Evolutionary conservation across 2,329 filamentous ascomycete species (phyloP).

Genomic region (Ophiosphaerella narmari): DNA sequence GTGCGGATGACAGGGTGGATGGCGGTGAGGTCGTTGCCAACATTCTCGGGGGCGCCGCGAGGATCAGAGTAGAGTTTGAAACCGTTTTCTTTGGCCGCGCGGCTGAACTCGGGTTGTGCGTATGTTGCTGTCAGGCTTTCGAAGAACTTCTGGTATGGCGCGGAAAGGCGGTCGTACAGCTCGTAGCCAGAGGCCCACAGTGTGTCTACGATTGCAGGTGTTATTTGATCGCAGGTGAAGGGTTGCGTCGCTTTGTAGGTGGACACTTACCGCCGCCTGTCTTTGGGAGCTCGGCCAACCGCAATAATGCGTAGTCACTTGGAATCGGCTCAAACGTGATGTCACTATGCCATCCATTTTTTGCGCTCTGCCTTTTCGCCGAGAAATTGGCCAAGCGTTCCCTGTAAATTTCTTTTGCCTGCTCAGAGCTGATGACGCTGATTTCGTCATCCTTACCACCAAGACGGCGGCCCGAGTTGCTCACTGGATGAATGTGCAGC

Average conservation of each 20-base stretch:
- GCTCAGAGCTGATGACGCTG: slow-evolving; percentile 45
- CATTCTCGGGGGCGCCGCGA: slow-evolving; percentile 60
- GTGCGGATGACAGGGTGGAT: slow-evolving; percentile 63
- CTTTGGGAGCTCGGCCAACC: slow-evolving; percentile 42
- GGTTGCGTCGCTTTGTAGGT: background rate
- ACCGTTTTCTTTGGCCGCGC: slow-evolving; percentile 44
- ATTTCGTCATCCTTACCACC: slow-evolving; percentile 46
- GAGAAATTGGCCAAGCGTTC: slow-evolving; percentile 24
- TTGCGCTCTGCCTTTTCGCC: slow-evolving; percentile 52
- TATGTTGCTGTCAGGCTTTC: slow-evolving; percentile 54
- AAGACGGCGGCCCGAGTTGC: slow-evolving; percentile 52
- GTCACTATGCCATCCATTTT: slow-evolving; percentile 58
- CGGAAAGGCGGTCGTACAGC: slow-evolving; percentile 56
- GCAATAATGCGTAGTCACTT: slow-evolving; percentile 44
- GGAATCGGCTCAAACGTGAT: slow-evolving; percentile 48
- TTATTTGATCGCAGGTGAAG: background rate
- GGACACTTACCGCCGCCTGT: slow-evolving; percentile 51
- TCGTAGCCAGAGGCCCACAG: slow-evolving; percentile 48
- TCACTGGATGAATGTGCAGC: slow-evolving; percentile 65
- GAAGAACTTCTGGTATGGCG: slow-evolving; percentile 56
- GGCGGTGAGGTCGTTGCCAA: slow-evolving; percentile 56
- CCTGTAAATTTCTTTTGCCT: slow-evolving; percentile 40
- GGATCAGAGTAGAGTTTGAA: slow-evolving; percentile 55
- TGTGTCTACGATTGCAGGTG: slow-evolving; percentile 24
- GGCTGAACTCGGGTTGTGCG: slow-evolving; percentile 49